A percentile compares a stretch with the other conserved stretches of the same genome.
phyloP scores from a whole-genome alignment of 768 basidiomycete genomes.

The Auricularia heimuer region DNA sequence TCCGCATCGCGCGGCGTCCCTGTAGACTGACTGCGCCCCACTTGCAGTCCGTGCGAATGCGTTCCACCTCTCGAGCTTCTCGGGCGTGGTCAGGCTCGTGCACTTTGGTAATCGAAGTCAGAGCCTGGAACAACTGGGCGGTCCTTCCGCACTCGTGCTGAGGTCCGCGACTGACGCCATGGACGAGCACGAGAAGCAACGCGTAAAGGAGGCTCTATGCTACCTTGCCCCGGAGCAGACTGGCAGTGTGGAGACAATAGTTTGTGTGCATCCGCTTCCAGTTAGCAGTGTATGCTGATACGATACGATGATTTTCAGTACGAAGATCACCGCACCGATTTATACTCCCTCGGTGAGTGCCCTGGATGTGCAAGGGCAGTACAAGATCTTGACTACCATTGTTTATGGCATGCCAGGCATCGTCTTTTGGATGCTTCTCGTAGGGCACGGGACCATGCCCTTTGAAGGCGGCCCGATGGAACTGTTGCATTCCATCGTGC shows the following conservation, averaged over 20 bases:
- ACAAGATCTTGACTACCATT: neutral
- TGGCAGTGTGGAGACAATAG: conserved; percentile 54
- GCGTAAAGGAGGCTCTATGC: conserved; percentile 65
- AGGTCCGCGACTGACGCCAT: conserved; percentile 33
- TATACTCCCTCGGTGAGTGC: conserved; percentile 58
- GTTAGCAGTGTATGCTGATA: too few relatives aligned
- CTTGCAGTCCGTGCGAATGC: conserved; percentile 59
- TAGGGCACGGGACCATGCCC: conserved; percentile 55
- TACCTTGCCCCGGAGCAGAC: conserved; percentile 73
- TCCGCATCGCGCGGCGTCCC: neutral
- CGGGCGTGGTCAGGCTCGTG: conserved; percentile 57
- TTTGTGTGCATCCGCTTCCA: neutral
- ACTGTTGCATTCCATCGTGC: conserved; percentile 59
- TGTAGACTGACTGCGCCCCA: neutral
- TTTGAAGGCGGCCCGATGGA: conserved; percentile 52
- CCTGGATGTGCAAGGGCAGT: neutral
- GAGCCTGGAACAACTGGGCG: conserved; percentile 61
- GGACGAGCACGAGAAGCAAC: conserved; percentile 54
- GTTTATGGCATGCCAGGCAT: neutral
- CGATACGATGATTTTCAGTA: conserved; percentile 21
- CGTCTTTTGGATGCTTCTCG: conserved; percentile 60
- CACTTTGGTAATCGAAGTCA: conserved; percentile 70
- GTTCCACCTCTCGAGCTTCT: conserved; percentile 53
- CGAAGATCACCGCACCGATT: conserved; percentile 64
- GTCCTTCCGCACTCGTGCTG: conserved; percentile 59